A percentile compares a stretch with the other conserved stretches of the same genome.
These are phyloP conservation scores for Primulina huaijiensis DNA, from an alignment of 257 asterid genomes.

Conservation along the genomic window DNA sequence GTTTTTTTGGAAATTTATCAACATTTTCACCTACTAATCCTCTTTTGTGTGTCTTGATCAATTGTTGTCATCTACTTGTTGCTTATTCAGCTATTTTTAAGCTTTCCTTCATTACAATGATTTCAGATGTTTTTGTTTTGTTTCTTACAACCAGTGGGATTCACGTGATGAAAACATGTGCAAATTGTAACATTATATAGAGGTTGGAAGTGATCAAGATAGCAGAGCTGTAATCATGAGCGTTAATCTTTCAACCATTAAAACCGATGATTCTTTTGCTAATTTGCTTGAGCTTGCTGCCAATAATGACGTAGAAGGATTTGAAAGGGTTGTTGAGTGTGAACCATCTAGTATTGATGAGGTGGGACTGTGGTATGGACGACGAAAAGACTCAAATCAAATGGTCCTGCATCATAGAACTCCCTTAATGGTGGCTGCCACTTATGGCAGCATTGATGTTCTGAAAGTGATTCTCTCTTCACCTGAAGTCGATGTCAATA, in stretches of 20 bases:
- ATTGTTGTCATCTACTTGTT: not conserved
- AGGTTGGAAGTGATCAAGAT: conserved; percentile 11
- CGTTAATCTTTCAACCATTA: conserved; percentile 33
- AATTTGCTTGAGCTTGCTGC: conserved; percentile 81
- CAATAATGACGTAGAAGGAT: conserved; percentile 58
- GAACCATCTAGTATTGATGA: conserved; percentile 49
- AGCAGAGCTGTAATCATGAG: conserved; percentile 33
- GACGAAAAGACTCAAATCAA: conserved; percentile 62
- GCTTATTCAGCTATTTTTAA: not conserved
- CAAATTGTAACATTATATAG: conserved; percentile 25
- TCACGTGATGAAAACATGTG: conserved; percentile 29
- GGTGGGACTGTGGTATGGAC: conserved; percentile 76
- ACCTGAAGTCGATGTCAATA: conserved; percentile 66
- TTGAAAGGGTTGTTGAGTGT: conserved; percentile 34
- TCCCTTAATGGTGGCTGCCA: conserved; percentile 83
- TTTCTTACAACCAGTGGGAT: conserved; percentile 29
- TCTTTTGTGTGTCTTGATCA: conserved; percentile 14
- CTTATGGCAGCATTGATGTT: conserved; percentile 71
- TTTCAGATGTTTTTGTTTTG: conserved; percentile 6
- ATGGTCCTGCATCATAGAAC: conserved; percentile 77
- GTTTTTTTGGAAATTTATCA: not conserved
- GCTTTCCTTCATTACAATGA: conserved; percentile 24
- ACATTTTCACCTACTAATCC: not conserved
- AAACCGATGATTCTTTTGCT: conserved; percentile 50
- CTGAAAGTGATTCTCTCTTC: conserved; percentile 51